Evolutionary conservation across 108 stramenopile species (phyloP).

Genomic region (Chaetoceros tenuissimus): DNA sequence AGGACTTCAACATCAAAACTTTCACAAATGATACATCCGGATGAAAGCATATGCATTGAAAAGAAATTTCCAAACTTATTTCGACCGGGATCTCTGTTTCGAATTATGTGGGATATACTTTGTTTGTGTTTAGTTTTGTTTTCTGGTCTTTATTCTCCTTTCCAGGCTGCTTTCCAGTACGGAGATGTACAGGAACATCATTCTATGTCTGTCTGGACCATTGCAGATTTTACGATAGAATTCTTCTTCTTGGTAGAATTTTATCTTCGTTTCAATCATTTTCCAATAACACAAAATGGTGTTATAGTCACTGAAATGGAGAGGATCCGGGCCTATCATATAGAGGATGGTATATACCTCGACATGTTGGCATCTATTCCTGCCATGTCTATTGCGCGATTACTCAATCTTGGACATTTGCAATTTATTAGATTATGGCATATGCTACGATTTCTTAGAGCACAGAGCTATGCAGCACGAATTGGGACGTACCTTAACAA

Average conservation of each 20-base stretch:
- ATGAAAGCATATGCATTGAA: neutral
- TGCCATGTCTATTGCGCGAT: slow-evolving; percentile 14
- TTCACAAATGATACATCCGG: slow-evolving; percentile 20
- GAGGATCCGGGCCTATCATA: slow-evolving; percentile 19
- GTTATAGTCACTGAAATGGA: slow-evolving; percentile 6
- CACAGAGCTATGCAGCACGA: slow-evolving; percentile 17
- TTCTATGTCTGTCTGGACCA: neutral
- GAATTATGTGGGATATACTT: slow-evolving; percentile 28
- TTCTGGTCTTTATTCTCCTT: slow-evolving; percentile 14
- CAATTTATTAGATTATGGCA: slow-evolving; percentile 16
- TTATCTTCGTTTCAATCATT: slow-evolving; percentile 20
- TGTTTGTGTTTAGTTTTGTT: slow-evolving; percentile 19
- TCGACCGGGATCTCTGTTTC: slow-evolving; percentile 20
- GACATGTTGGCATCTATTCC: slow-evolving; percentile 27
- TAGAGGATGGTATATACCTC: slow-evolving; percentile 16
- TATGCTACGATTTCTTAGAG: slow-evolving; percentile 21
- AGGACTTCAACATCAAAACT: slow-evolving; percentile 19
- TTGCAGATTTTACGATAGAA: slow-evolving; percentile 26
- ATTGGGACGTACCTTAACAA: slow-evolving; percentile 21
- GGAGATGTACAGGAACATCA: slow-evolving; percentile 3
- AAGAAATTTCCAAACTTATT: slow-evolving; percentile 8
- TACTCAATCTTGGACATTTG: slow-evolving; percentile 1
- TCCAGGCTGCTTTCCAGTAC: slow-evolving; percentile 19
- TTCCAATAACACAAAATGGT: slow-evolving; percentile 27
- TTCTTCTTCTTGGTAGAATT: slow-evolving; percentile 36